Conservation (phyloP, 495 filamentous ascomycete species). For the Achaetomiella virescens region DNA sequence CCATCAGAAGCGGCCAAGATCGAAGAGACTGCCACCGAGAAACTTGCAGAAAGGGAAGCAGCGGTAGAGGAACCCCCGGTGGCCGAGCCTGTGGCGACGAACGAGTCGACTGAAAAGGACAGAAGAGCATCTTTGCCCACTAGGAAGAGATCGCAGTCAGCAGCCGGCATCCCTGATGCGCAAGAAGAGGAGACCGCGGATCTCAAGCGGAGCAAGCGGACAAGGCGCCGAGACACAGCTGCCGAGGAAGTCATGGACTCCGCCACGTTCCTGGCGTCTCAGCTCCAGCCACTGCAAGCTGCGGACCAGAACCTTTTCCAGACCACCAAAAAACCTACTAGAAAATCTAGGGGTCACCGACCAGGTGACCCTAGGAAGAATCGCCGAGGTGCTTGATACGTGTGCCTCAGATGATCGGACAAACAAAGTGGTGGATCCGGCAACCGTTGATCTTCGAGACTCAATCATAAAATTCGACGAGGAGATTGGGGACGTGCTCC, state of each 20-base stretch:
- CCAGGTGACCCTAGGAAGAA: constrained; percentile 42
- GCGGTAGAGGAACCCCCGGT: constrained; percentile 9
- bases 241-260: constrained; percentile 65
- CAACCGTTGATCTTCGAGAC: constrained; percentile 38
- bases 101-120: constrained; percentile 27
- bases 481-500: constrained; percentile 35
- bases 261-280: constrained; percentile 63
- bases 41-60: constrained; percentile 10
- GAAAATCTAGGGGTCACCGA: constrained; percentile 58
- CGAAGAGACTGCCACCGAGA: constrained; percentile 10
- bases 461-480: constrained; percentile 38
- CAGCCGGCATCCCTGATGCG: constrained; percentile 51
- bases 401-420: constrained; percentile 42
- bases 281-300: constrained; percentile 59
- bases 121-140: constrained; percentile 30
- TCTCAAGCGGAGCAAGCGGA: constrained; percentile 74
- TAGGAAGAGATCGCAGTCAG: constrained; percentile 60
- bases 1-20: background rate
- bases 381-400: constrained; percentile 48
- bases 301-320: constrained; percentile 74
- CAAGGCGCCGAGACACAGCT: constrained; percentile 69
- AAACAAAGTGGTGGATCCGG: constrained; percentile 32
- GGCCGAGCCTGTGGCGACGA: background rate
- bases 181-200: constrained; percentile 53
- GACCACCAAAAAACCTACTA: constrained; percentile 58